Percentiles rank a stretch among this genome's conserved stretches.
Conservation (phyloP, 208 protist genomes). For the Leishmania guyanensis region DNA sequence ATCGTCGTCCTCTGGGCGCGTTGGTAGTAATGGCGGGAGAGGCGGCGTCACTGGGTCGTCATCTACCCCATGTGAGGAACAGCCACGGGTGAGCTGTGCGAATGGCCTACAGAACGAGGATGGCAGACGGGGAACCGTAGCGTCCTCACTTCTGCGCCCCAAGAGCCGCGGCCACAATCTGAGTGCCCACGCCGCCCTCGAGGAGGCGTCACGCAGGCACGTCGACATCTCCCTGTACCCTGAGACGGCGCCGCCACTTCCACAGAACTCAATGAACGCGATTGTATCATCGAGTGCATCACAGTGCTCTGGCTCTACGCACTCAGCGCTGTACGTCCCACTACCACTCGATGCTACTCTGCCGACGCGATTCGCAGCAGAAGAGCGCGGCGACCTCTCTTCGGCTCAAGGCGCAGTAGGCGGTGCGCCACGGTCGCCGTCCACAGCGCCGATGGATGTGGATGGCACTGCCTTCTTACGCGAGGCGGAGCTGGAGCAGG, state of each 20-base stretch:
- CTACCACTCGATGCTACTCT: constrained; percentile 35
- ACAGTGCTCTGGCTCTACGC: neutral
- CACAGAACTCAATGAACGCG: constrained; percentile 57
- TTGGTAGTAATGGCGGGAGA: neutral
- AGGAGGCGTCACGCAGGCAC: constrained; percentile 45
- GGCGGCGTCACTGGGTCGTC: neutral
- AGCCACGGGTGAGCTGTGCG: neutral
- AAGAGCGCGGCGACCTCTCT: neutral
- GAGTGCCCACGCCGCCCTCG: constrained; percentile 35
- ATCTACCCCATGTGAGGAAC: neutral
- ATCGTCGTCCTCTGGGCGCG: neutral
- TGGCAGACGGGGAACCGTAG: neutral
- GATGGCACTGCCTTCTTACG: constrained; percentile 73
- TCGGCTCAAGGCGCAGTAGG: neutral
- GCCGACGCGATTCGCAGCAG: constrained; percentile 21
- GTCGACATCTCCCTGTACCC: constrained; percentile 36
- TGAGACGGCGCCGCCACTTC: constrained; percentile 42
- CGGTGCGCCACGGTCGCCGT: neutral
- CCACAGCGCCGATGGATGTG: constrained; percentile 22
- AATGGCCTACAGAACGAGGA: neutral
- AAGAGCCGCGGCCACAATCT: constrained; percentile 23
- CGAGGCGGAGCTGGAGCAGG: constrained; percentile 53
- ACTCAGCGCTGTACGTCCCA: constrained; percentile 26
- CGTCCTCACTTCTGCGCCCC: constrained; percentile 19
- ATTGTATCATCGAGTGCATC: constrained; percentile 30